phyloP scores from a whole-genome alignment of 208 protist genomes.

The Acanthamoeba pearcei region DNA sequence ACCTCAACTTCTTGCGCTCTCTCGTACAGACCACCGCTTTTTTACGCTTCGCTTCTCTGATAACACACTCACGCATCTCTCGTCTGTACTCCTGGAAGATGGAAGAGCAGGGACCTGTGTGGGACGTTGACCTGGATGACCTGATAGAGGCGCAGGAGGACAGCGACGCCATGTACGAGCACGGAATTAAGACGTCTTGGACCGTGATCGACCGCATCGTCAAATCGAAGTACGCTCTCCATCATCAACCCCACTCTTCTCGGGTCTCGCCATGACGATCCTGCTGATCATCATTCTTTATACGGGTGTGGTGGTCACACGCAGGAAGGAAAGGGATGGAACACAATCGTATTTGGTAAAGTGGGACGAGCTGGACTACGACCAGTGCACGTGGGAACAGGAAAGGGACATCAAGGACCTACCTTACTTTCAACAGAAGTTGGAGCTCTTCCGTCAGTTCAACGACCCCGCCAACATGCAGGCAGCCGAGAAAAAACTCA shows the following conservation, averaged over 20 bases:
- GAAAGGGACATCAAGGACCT: conserved; percentile 55
- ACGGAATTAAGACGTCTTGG: conserved; percentile 59
- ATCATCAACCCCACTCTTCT: not conserved
- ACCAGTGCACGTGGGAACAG: conserved; percentile 68
- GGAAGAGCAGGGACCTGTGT: not conserved
- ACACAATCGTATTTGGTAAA: conserved; percentile 71
- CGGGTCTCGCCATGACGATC: too few species aligned
- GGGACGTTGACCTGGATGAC: not conserved
- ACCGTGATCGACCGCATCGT: conserved; percentile 63
- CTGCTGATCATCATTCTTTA: too few species aligned
- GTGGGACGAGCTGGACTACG: conserved; percentile 74
- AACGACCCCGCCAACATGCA: conserved; percentile 28
- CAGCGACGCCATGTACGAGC: conserved; percentile 33
- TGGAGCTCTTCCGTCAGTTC: conserved; percentile 19
- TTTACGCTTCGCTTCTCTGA: not conserved
- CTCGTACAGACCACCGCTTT: not conserved
- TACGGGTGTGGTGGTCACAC: not conserved
- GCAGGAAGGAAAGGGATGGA: conserved; percentile 44
- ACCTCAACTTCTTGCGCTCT: conserved; percentile 18
- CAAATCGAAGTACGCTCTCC: conserved; percentile 10
- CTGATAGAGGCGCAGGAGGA: conserved; percentile 49
- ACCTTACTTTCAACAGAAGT: conserved; percentile 57
- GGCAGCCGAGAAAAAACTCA: conserved; percentile 13
- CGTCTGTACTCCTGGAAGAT: not conserved
- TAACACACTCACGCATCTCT: not conserved